Percentiles rank a stretch among this genome's conserved stretches.
Evolutionary conservation across 2,329 filamentous ascomycete genomes (phyloP).

Genomic region (Aspergillus hiratsukae): DNA sequence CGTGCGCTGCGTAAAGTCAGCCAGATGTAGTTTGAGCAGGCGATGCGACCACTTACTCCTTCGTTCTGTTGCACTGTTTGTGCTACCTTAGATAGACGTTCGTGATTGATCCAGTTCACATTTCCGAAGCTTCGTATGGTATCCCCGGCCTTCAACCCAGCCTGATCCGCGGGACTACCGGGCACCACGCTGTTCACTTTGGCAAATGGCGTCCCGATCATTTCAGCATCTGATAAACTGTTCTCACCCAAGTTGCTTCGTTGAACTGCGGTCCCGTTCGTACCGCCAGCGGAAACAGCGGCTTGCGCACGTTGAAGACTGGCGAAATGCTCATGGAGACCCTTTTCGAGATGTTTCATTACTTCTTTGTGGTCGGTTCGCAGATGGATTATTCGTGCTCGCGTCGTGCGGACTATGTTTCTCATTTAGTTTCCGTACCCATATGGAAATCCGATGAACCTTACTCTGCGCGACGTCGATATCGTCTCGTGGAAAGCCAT

Average conservation of each 20-base stretch:
- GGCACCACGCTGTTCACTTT: conserved; percentile 79
- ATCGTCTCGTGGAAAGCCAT: conserved; percentile 89
- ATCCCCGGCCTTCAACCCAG: conserved; percentile 77
- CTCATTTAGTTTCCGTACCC: conserved; percentile 11
- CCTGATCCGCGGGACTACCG: conserved; percentile 74
- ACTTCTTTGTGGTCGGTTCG: conserved; percentile 91
- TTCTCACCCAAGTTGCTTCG: conserved; percentile 17
- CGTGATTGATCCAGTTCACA: conserved; percentile 79
- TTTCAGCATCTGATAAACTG: conserved; percentile 21
- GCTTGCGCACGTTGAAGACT: conserved; percentile 54
- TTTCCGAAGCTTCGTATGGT: conserved; percentile 79
- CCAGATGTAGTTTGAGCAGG: background rate
- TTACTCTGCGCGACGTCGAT: conserved; percentile 92
- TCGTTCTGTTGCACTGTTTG: conserved; percentile 86
- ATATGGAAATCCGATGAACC: conserved; percentile 13
- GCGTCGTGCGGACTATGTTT: conserved; percentile 76
- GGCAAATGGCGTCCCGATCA: conserved; percentile 67
- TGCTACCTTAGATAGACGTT: conserved; percentile 78
- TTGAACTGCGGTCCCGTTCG: conserved; percentile 20
- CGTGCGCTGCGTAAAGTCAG: conserved; percentile 50
- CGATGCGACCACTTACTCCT: conserved; percentile 57
- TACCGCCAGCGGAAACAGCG: conserved; percentile 23
- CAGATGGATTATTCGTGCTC: conserved; percentile 80
- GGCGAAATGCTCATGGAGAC: conserved; percentile 89
- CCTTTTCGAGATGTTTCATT: conserved; percentile 77